Base-by-base conservation (phyloP, 352 stramenopile species). In the Globisporangium rhizosaccharum region DNA sequence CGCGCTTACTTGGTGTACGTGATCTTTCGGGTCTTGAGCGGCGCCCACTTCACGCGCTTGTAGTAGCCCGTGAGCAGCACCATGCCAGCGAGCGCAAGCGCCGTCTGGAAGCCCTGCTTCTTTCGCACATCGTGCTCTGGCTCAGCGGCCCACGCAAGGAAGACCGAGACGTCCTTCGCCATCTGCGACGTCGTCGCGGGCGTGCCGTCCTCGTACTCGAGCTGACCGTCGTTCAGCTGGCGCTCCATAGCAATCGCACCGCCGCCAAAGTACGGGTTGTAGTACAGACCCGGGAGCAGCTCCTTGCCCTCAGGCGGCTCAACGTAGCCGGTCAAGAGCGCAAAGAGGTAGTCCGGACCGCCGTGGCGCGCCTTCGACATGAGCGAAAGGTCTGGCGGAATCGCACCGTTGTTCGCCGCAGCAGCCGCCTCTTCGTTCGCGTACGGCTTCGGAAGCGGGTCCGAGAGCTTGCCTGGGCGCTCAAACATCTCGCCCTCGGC, bases 401-500 rank as follows among this genome's bases (percentile, higher is more conserved):
- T 96, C 30, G 97, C 97, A 33, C 97, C 97, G 68, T 97, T 97
- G 81, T 99, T 99, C 44, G 97, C 96, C 56, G 96, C 88, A 56
- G 95, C 94, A 26, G 90, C 97, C n/a, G 95, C 88, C 61, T 98
- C 96, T 64, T 99, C 96, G 71, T 99, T 99, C 53, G 90, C 76
- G 76, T 99, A 99, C 39, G 97, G 97, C 48, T 87, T 94, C 23
- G 96, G 97, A 25, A 99, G 86, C 7, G 86, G 84, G 82, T 99
- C 95, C 56, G 90, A 97, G 20, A 98, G 87, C 74, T 99, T 99
- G 57, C 96, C 96, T 2, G 97, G 97, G 37, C 97, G 92, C 66
- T 99, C 97, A 63, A 99, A 99, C 97, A 99, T 99, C 78, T 99
- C 97, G 46, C 97, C 97, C 69, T 98, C 84, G 54, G 98, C 96